Conservation (phyloP, 306 rosid genomes). For the Sphenostylis stenocarpa region DNA sequence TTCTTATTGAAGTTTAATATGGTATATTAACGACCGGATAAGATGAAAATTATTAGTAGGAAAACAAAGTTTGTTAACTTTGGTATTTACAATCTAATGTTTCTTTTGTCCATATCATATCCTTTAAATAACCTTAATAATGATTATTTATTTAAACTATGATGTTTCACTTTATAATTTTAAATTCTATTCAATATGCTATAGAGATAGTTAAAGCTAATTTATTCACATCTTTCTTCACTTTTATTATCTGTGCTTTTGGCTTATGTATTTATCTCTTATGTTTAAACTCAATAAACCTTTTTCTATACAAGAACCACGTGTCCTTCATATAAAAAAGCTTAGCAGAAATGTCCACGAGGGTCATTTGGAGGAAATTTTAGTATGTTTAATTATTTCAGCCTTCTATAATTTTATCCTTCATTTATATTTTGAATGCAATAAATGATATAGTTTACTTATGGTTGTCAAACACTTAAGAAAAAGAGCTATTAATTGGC, state of each 20-base stretch:
- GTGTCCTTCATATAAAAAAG: constrained; percentile 77
- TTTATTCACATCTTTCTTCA: not conserved
- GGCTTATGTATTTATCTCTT: constrained; percentile 3
- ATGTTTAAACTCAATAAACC: constrained; percentile 61
- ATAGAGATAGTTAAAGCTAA: not conserved
- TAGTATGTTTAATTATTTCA: constrained; percentile 55
- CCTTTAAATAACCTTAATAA: not conserved
- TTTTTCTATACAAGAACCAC: constrained; percentile 77
- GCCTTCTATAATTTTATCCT: constrained; percentile 16
- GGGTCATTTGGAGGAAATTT: constrained; percentile 90
- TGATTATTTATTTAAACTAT: not conserved
- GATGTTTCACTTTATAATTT: not conserved
- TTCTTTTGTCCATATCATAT: not conserved
- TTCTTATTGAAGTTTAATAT: not conserved
- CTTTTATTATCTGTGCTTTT: not conserved
- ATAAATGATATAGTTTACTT: not conserved
- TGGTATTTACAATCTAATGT: not conserved
- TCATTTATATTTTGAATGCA: not conserved
- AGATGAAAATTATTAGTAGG: not conserved
- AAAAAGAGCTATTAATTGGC: not conserved
- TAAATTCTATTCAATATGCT: not conserved
- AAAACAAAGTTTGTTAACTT: not conserved
- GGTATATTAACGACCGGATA: not conserved
- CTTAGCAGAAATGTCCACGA: constrained; percentile 96
- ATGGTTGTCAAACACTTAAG: not conserved